Base-by-base conservation (phyloP, 208 protist species). In the Trypanosoma cruzi region DNA sequence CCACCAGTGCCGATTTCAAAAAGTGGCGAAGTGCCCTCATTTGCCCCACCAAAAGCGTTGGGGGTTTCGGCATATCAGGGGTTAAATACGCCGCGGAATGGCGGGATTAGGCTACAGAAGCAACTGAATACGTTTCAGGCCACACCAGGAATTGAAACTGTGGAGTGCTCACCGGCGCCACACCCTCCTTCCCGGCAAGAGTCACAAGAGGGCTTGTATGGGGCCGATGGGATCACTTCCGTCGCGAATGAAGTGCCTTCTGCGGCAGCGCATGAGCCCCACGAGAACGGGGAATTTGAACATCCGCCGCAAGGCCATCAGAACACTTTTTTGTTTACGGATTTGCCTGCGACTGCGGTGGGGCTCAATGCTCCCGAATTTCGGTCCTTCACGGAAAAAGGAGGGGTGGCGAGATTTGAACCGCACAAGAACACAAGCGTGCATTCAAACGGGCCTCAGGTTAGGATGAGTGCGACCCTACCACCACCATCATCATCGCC, bases 11-110 rank as follows among this genome's bases (percentile, higher is more conserved):
- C 14, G 28, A 16, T 1, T 28, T 36, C 10, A 61, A 61, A 29
- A 48, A 20, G n/a, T 61, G 53, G 53, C 26, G 53, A 57, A 3
- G 3, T 57, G 0, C 26, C n/a, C 18, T 6, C 48, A 26, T 26
- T n/a, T 18, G 6, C 26, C 2, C 32, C 3, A 46, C 0, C 44
- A 5, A 57, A 44, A 14, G 5, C 40, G 40, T 1, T 22, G 20
- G 11, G 0, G 24, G 7, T 18, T 7, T 63, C 31, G 16, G 4
- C 32, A 46, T 37, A 34, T 16, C 36, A n/a, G 8, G 66, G 24
- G n/a, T 42, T 64, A 20, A 44, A 71, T 40, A 71, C 66, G 29
- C 66, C 66, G 18, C 24, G 32, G 20, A 62, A 64, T 48, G 55
- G 46, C 34, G 56, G 42, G n/a, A 54, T 53, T 28, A n/a, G 34